A percentile compares a stretch with the other conserved stretches of the same genome.
Conservation (phyloP, 1,139 yeast genomes). For the Debaryomycetaceae sp. region DNA sequence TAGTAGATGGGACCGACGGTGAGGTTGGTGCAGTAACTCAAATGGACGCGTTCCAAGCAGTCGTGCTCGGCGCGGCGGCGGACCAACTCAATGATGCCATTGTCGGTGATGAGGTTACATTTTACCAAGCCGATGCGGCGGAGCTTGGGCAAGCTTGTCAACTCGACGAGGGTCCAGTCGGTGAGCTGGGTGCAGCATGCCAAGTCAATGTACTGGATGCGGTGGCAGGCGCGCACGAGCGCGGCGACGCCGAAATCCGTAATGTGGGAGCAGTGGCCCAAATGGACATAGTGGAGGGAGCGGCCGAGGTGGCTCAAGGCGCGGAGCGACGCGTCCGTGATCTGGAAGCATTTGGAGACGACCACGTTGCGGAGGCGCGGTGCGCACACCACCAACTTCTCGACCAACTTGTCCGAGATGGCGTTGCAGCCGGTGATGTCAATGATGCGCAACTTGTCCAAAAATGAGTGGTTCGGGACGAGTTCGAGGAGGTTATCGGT, state of each 20-base stretch:
- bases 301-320: constrained; percentile 68
- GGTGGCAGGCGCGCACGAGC: constrained; percentile 67
- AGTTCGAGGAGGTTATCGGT: constrained; percentile 52
- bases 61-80: constrained; percentile 62
- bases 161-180: constrained; percentile 68
- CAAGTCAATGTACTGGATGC: constrained; percentile 86
- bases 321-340: constrained; percentile 73
- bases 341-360: constrained; percentile 77
- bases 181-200: constrained; percentile 92
- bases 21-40: constrained; percentile 80
- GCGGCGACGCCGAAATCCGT: constrained; percentile 81
- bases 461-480: constrained; percentile 30
- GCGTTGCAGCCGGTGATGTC: constrained; percentile 81
- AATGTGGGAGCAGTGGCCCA: constrained; percentile 87
- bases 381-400: constrained; percentile 60
- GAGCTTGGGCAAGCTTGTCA: constrained; percentile 68
- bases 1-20: constrained; percentile 63
- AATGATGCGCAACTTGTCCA: constrained; percentile 55
- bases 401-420: constrained; percentile 72
- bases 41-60: constrained; percentile 82
- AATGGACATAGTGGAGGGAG: constrained; percentile 78
- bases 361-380: constrained; percentile 84
- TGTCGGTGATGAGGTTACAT: constrained; percentile 80
- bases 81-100: constrained; percentile 70
- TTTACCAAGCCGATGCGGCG: constrained; percentile 90